Conservation (phyloP, 352 stramenopile species). For the Globisporangium lucens region DNA sequence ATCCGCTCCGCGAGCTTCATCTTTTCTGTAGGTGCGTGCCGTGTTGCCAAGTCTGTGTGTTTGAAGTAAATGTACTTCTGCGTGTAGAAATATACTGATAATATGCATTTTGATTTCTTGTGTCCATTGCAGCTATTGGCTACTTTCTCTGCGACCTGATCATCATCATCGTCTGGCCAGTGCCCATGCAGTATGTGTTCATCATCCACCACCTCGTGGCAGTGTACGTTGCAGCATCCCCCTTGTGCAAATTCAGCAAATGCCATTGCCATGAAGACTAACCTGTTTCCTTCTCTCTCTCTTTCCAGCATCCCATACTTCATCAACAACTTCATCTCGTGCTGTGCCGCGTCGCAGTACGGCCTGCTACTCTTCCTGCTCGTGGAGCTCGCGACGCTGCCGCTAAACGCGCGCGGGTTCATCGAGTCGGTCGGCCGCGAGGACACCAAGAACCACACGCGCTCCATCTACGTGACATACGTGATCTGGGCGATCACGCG, state of each 20-base stretch:
- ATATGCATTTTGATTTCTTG: slow-evolving; percentile 3
- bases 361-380: slow-evolving; percentile 75
- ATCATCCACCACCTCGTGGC: slow-evolving; percentile 77
- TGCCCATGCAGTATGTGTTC: slow-evolving; percentile 76
- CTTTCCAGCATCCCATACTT: slow-evolving; percentile 63
- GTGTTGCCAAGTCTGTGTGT: not conserved
- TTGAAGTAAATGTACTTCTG: not conserved
- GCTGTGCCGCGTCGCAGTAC: slow-evolving; percentile 73
- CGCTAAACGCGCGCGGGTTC: slow-evolving; percentile 72
- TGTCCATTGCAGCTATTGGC: slow-evolving; percentile 51
- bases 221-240: slow-evolving; percentile 45
- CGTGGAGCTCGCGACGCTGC: slow-evolving; percentile 75
- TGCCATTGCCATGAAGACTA: not conserved
- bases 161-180: slow-evolving; percentile 74
- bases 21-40: slow-evolving; percentile 70
- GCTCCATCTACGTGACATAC: slow-evolving; percentile 75
- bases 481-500: slow-evolving; percentile 70
- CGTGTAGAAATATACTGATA: not conserved
- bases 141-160: slow-evolving; percentile 82
- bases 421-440: slow-evolving; percentile 64
- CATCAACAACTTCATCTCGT: slow-evolving; percentile 87
- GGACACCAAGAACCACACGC: slow-evolving; percentile 61
- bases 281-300: not conserved
- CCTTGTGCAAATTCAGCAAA: too few relatives aligned
- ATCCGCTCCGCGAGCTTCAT: slow-evolving; percentile 73